These are phyloP conservation scores for Aspergillus indologenus DNA, from an alignment of 495 filamentous ascomycete species.

Conservation along the genomic window DNA sequence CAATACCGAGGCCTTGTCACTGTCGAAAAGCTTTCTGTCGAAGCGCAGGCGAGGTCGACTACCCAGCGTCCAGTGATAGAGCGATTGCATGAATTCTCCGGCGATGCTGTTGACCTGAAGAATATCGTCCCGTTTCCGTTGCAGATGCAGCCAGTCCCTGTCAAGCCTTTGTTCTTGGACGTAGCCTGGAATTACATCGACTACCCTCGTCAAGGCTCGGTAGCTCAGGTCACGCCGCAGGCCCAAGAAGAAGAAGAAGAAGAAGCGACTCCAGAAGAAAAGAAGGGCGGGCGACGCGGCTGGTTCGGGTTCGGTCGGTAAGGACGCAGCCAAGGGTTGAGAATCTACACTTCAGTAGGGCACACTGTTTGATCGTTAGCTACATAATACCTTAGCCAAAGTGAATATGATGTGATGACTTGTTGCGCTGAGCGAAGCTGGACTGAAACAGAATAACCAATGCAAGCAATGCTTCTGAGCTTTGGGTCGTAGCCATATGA, in stretches of 20 bases:
- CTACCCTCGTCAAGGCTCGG: slow-evolving; percentile 62
- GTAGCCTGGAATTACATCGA: slow-evolving; percentile 98
- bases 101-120: slow-evolving; percentile 61
- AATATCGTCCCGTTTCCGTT: slow-evolving; percentile 88
- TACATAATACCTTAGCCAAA: not conserved
- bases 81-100: slow-evolving; percentile 69
- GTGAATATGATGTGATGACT: slow-evolving; percentile 1
- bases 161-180: slow-evolving; percentile 95
- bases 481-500: too few species aligned
- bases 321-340: not conserved
- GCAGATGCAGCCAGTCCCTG: slow-evolving; percentile 73
- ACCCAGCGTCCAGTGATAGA: slow-evolving; percentile 59
- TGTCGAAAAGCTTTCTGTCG: slow-evolving; percentile 55
- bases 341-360: not conserved
- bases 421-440: not conserved
- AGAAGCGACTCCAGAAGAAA: slow-evolving; percentile 41
- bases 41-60: slow-evolving; percentile 28
- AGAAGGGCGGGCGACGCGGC: slow-evolving; percentile 66
- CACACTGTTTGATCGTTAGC: not conserved
- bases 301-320: slow-evolving; percentile 86
- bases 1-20: slow-evolving; percentile 81
- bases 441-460: not conserved
- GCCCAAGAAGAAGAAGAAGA: slow-evolving; percentile 23
- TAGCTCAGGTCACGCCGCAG: slow-evolving; percentile 17
- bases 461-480: too few species aligned